Evolutionary conservation across 164 flowering plant genomes (phyloP).

Genomic region (Litsea cubeba): DNA sequence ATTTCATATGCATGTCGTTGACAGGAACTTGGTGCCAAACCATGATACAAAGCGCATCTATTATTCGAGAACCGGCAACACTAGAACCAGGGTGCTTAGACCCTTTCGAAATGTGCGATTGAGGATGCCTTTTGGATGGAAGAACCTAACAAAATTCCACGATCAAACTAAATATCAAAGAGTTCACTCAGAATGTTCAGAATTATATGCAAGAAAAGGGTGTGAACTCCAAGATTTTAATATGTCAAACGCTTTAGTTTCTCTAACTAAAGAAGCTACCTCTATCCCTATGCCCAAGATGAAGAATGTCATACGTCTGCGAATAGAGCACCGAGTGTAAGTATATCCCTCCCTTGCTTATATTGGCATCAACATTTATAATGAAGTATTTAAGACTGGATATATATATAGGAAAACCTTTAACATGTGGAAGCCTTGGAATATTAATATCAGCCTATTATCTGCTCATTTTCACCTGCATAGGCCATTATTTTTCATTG

Average conservation of each 20-base stretch:
- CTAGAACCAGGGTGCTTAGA: conserved; percentile 62
- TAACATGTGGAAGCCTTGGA: not conserved
- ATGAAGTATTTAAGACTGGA: not conserved
- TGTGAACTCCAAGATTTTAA: conserved; percentile 63
- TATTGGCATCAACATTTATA: not conserved
- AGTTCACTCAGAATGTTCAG: conserved; percentile 59
- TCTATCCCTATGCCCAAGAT: conserved; percentile 53
- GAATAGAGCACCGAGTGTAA: conserved; percentile 63
- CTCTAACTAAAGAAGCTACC: conserved; percentile 44
- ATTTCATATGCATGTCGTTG: too few relatives aligned
- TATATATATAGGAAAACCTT: not conserved
- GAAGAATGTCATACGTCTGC: conserved; percentile 40
- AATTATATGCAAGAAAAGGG: conserved; percentile 47
- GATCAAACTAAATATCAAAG: conserved; percentile 63
- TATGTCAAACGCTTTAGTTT: conserved; percentile 65
- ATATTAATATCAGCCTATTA: too few relatives aligned
- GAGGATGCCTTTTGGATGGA: conserved; percentile 49
- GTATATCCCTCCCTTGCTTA: not conserved
- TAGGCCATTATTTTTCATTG: not conserved
- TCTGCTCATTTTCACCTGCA: too few relatives aligned
- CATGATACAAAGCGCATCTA: conserved; percentile 33
- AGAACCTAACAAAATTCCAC: conserved; percentile 80
- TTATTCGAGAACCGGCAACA: conserved; percentile 66
- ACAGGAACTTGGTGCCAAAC: too few relatives aligned
- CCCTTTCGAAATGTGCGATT: conserved; percentile 40